phyloP scores from a whole-genome alignment of 805 yeast species.

The Lachancea kluyveri region DNA sequence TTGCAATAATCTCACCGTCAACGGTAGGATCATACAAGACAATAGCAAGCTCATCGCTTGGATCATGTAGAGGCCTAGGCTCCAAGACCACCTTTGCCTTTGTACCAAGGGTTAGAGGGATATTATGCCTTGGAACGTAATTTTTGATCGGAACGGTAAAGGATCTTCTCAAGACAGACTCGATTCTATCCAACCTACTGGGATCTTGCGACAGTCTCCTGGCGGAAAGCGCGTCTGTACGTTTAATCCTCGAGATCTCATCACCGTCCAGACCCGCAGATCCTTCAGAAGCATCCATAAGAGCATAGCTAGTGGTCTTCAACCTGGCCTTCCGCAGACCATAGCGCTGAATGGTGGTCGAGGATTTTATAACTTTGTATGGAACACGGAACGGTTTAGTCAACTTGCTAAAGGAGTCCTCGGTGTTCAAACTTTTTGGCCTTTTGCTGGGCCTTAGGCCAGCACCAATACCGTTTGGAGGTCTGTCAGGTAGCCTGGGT shows the following conservation, averaged over 20 bases:
- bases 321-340: conserved; percentile 28
- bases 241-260: conserved; percentile 31
- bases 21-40: conserved; percentile 94
- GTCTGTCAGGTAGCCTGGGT: conserved; percentile 36
- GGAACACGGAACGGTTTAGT: conserved; percentile 69
- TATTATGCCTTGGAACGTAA: conserved; percentile 30
- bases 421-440: conserved; percentile 46
- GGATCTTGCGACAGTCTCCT: conserved; percentile 41
- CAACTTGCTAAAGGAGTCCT: conserved; percentile 47
- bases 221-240: conserved; percentile 57
- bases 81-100: conserved; percentile 59
- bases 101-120: conserved; percentile 85
- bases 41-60: conserved; percentile 86
- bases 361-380: conserved; percentile 27
- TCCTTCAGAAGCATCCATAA: conserved; percentile 14
- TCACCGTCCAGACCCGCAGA: conserved; percentile 35
- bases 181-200: conserved; percentile 29
- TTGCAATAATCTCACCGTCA: conserved; percentile 42
- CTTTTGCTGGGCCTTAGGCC: conserved; percentile 63
- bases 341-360: conserved; percentile 13
- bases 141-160: conserved; percentile 58
- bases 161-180: conserved; percentile 38
- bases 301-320: conserved; percentile 29
- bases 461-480: conserved; percentile 49
- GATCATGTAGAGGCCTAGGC: conserved; percentile 95